Evolutionary conservation across 148 eudicot genomes (phyloP), one percentile per base, ranked within the genome.

Genomic region (Silene latifolia): DNA sequence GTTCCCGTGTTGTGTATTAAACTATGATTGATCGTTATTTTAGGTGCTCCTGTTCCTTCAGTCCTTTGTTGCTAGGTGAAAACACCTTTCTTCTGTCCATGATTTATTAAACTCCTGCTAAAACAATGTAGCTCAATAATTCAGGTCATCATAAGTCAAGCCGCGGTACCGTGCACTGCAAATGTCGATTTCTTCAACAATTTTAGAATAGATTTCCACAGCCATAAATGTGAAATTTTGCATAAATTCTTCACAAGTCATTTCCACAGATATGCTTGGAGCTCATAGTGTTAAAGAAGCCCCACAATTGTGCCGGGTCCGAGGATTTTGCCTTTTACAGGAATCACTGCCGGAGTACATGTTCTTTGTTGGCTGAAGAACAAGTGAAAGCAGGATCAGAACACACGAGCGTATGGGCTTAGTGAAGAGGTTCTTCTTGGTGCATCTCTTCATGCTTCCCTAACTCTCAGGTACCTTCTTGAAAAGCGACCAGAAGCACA

Each of bases 161-260:
- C 99, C 27, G 80, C 91, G 7, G 99, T 95, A 5, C 97, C 98
- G 78, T 95, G 99, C 85, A 90, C 91, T 21, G 98, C 97, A 53
- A 89, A 91, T 13, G 86, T 95, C 25, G 80, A 82, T 73, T 95
- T 95, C 80, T 35, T 76, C 1, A 62, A 65, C 51, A 69, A 72
- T n/a, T 1, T 77, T 83, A 25, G 78, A 76, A 20, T 78, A 83
- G 0, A n/a, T 80, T 66, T 62, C 98, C 97, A 7, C 94, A 5
- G 85, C 92, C 32, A 79, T 88, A 60, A 95, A 95, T 67, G 83
- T 13, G 72, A 77, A 18, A 80, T 78, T 54, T 85, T 95, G 80
- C 98, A 95, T 35, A 65, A 77, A 25, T 62, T 85, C 69, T 92
- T 95, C 78, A 63, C 39, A 23, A 84, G 67, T 21, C n/a, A 88